These are phyloP conservation scores for Colletotrichum phormii DNA, from an alignment of 2,329 filamentous ascomycete species.

Conservation along the genomic window DNA sequence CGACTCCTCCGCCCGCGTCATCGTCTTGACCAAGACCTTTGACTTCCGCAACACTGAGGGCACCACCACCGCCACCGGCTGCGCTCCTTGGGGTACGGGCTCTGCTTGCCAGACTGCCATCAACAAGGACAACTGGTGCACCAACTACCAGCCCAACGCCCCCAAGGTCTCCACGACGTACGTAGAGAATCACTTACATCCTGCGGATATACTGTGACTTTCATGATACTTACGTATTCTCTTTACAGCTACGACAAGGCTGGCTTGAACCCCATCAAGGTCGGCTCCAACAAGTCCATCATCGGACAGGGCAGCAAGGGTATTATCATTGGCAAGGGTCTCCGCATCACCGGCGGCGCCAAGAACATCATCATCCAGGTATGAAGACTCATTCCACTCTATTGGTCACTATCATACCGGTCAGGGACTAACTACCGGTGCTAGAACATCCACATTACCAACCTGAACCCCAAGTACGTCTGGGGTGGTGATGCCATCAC, in stretches of 20 bases:
- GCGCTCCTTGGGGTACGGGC: slow-evolving; percentile 47
- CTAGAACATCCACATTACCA: slow-evolving; percentile 58
- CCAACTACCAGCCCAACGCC: slow-evolving; percentile 66
- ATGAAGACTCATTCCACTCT: neutral
- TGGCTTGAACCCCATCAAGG: slow-evolving; percentile 60
- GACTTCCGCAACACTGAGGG: slow-evolving; percentile 56
- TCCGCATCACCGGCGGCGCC: slow-evolving; percentile 58
- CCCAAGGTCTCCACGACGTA: slow-evolving; percentile 54
- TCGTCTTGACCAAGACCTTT: slow-evolving; percentile 67
- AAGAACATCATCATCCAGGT: slow-evolving; percentile 68
- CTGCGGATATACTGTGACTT: neutral
- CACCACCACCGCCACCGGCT: slow-evolving; percentile 2
- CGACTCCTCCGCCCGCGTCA: slow-evolving; percentile 64
- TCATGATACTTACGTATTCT: neutral
- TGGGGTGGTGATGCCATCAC: slow-evolving; percentile 72
- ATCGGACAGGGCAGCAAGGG: slow-evolving; percentile 64
- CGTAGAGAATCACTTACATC: neutral
- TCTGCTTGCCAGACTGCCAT: slow-evolving; percentile 68
- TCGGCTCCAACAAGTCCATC: slow-evolving; percentile 68
- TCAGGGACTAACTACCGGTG: neutral
- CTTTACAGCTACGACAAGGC: slow-evolving; percentile 60
- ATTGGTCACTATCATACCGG: neutral
- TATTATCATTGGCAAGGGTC: slow-evolving; percentile 68
- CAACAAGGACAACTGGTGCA: slow-evolving; percentile 69
- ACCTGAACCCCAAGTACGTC: slow-evolving; percentile 68